Percentiles rank a stretch among this genome's conserved stretches.
phyloP scores from a whole-genome alignment of 2,329 filamentous ascomycete genomes.

The Fusarium ramigenum region DNA sequence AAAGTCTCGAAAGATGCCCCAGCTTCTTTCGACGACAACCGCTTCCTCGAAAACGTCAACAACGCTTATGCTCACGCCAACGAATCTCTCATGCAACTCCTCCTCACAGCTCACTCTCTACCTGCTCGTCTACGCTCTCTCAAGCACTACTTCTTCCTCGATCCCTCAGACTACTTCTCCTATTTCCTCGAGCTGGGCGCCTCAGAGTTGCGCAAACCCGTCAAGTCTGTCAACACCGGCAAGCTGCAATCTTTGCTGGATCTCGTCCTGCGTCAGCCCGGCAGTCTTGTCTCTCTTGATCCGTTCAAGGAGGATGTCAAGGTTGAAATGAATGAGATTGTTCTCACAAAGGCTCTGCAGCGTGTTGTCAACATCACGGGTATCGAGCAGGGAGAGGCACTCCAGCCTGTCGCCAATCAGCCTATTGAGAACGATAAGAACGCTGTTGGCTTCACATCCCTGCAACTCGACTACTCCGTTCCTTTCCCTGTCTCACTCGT shows the following conservation, averaged over 20 bases:
- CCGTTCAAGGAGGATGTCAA: conserved; percentile 99
- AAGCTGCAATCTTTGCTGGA: conserved; percentile 97
- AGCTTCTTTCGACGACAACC: conserved; percentile 87
- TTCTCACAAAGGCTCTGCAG: conserved; percentile 92
- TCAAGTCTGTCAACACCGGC: conserved; percentile 86
- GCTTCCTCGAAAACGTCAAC: conserved; percentile 96
- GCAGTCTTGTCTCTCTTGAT: conserved; percentile 91
- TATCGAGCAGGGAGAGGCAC: conserved; percentile 87
- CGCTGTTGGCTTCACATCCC: conserved; percentile 87
- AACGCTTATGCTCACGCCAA: conserved; percentile 95
- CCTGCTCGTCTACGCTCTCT: conserved; percentile 87
- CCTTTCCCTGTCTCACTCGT: conserved; percentile 96
- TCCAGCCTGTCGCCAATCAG: conserved; percentile 76
- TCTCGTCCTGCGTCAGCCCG: conserved; percentile 93
- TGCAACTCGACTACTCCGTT: conserved; percentile 93
- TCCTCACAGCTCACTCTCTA: conserved; percentile 91
- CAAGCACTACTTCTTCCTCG: conserved; percentile 99
- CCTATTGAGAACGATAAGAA: conserved; percentile 83
- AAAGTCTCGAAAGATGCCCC: conserved; percentile 90
- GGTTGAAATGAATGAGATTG: conserved; percentile 95
- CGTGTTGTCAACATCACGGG: conserved; percentile 96
- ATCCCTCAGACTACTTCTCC: conserved; percentile 96
- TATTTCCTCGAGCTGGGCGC: conserved; percentile 94
- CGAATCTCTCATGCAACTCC: conserved; percentile 86
- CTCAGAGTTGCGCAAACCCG: conserved; percentile 89